Evolutionary conservation across 805 yeast species (phyloP), one percentile per base, ranked within the genome.

Genomic region (Starmerella stigmatis): DNA sequence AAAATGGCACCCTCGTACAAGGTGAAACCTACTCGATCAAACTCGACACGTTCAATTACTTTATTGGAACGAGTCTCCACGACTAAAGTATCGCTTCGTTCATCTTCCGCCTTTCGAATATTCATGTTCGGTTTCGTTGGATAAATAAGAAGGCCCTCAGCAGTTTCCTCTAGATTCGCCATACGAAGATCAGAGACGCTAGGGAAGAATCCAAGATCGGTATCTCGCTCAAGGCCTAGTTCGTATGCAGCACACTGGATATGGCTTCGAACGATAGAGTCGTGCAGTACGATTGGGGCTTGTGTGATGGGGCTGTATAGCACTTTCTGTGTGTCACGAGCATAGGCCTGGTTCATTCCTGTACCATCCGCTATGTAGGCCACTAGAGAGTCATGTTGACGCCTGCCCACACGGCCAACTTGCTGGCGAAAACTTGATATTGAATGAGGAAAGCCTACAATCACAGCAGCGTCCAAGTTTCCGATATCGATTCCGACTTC

Each of bases 401-500:
- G 76, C 60, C 99, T 71, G 15, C 99, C 99, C 0, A 96, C 97
- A 58, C 99, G 72, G 29, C 99, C 99, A 67, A 92, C 81, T 59
- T 92, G 98, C 63, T 92, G 99, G 55, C 88, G 85, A 59, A 92
- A 75, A 50, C 86, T 86, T 41, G 94, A 79, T 48, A 86, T 71
- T 43, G 94, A 82, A 17, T 77, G 67, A 0, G 99, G 99, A 51
- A 92, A 92, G 0, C 97, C 97, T 57, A 94, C 85, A 66, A 86
- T 77, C 2, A 92, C 64, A 0, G 88, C 97, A 0, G 94, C 86
- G 62, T 92, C 98, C 38, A 92, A 67, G 12, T 81, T 83, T 41
- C 97, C 94, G 50, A 92, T 81, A 68, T 92, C 98, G 42, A 92
- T 84, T 48, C 99, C 99, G 39, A 92, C 71, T 59, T 92, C 99